These are phyloP conservation scores for Lizonia empirigonia DNA, from an alignment of 2,329 filamentous ascomycete species.

Conservation along the genomic window DNA sequence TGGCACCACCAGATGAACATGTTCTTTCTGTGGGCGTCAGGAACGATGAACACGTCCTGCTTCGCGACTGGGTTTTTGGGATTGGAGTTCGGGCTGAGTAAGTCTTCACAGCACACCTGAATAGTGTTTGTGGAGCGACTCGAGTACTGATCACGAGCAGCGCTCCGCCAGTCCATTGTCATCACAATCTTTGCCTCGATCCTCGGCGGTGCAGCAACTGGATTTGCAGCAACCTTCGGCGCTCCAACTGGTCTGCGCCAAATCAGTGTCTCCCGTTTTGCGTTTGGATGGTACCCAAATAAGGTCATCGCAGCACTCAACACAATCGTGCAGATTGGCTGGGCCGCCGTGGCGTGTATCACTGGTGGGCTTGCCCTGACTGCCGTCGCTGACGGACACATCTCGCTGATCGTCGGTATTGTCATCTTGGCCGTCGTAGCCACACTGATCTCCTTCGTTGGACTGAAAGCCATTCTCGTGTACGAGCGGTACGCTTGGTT, in stretches of 20 bases:
- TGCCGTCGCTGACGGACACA: conserved; percentile 51
- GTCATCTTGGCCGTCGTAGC: conserved; percentile 51
- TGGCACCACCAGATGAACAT: conserved; percentile 40
- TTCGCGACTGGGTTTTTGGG: conserved; percentile 52
- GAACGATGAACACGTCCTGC: conserved; percentile 51
- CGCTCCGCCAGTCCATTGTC: conserved; percentile 51
- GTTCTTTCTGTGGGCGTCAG: conserved; percentile 54
- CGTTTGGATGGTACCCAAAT: conserved; percentile 59
- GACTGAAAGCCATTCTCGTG: conserved; percentile 52
- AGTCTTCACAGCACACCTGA: conserved; percentile 4
- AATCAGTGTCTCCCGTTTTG: conserved; percentile 51
- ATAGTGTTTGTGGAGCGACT: not conserved
- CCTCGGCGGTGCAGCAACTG: conserved; percentile 50
- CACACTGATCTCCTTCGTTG: conserved; percentile 48
- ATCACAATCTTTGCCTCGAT: conserved; percentile 51
- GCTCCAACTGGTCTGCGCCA: conserved; percentile 51
- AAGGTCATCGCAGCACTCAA: conserved; percentile 57
- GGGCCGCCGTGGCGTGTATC: conserved; percentile 51
- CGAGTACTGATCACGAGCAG: conserved; percentile 10
- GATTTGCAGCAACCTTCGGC: conserved; percentile 52
- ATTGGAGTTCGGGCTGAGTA: conserved; percentile 54
- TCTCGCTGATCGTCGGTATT: conserved; percentile 53
- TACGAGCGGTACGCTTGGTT: conserved; percentile 59
- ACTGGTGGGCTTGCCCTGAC: conserved; percentile 51
- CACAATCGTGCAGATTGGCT: conserved; percentile 54